These are phyloP conservation scores for Graphiopsis chlorocephala DNA, from an alignment of 2,329 filamentous ascomycete species.

Conservation along the genomic window DNA sequence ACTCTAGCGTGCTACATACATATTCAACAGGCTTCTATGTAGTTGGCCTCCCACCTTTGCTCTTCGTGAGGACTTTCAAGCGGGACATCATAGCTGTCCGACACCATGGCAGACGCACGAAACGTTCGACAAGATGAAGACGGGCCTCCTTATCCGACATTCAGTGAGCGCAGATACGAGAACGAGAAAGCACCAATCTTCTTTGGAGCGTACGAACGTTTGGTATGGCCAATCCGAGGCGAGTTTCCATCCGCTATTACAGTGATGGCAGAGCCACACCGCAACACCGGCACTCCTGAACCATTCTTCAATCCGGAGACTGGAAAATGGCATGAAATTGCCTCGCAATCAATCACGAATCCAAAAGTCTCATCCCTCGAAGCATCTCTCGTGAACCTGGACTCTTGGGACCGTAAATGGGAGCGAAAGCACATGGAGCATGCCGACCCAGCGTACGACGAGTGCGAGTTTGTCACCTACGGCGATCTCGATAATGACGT, in stretches of 20 bases:
- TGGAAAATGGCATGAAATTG: constrained; percentile 15
- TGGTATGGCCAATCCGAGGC: constrained; percentile 13
- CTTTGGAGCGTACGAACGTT: constrained; percentile 13
- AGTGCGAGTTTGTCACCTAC: constrained; percentile 14
- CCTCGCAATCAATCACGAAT: constrained; percentile 13
- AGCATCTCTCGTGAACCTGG: constrained; percentile 9
- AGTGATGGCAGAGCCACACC: constrained; percentile 14
- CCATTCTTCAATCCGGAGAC: constrained; percentile 15
- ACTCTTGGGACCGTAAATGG: constrained; percentile 2
- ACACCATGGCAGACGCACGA: constrained; percentile 13
- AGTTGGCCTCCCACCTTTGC: background rate
- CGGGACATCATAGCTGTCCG: background rate
- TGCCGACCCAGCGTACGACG: constrained; percentile 10
- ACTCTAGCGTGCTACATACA: background rate
- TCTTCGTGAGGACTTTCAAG: background rate
- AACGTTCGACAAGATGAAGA: constrained; percentile 7
- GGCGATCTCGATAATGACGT: constrained; percentile 11
- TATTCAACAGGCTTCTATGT: background rate
- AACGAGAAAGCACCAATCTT: background rate
- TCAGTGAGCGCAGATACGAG: constrained; percentile 1
- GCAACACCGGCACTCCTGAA: constrained; percentile 8
- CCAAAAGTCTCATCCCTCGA: constrained; percentile 12
- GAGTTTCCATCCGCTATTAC: constrained; percentile 15
- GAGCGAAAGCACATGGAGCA: constrained; percentile 11
- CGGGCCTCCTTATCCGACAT: constrained; percentile 14